Evolutionary conservation across 768 basidiomycete species (phyloP).

Genomic region (Flagelloscypha sp.): DNA sequence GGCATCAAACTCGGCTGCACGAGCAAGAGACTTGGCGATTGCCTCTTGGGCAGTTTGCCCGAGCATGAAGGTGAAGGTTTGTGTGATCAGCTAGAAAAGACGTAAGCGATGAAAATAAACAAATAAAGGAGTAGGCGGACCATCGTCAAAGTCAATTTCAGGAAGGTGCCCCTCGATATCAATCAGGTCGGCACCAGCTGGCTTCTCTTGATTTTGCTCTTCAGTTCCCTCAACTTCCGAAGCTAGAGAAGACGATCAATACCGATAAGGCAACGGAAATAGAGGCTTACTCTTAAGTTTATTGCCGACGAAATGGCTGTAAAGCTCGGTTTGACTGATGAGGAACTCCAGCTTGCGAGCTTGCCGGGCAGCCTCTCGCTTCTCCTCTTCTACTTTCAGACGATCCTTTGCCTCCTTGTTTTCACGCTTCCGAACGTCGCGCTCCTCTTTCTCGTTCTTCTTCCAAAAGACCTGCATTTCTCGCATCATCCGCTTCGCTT

Average conservation of each 20-base stretch:
- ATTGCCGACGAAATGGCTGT: constrained; percentile 97
- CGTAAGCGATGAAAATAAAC: constrained; percentile 3
- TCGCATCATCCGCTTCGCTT: constrained; percentile 82
- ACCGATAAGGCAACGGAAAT: constrained; percentile 6
- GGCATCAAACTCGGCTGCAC: constrained; percentile 79
- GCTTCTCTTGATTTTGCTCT: constrained; percentile 30
- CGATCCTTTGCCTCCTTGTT: constrained; percentile 91
- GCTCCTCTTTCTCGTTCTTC: constrained; percentile 95
- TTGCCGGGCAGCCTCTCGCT: constrained; percentile 86
- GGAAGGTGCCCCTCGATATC: constrained; percentile 48
- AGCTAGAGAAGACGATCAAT: constrained; percentile 33
- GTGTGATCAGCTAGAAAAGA: constrained; percentile 66
- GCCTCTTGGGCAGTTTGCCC: constrained; percentile 87
- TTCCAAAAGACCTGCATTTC: constrained; percentile 98
- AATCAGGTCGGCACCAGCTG: constrained; percentile 50
- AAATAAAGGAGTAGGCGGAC: constrained; percentile 32
- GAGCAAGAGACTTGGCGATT: constrained; percentile 64
- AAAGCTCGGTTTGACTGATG: constrained; percentile 97
- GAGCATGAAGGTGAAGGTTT: constrained; percentile 79
- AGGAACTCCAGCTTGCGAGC: constrained; percentile 96
- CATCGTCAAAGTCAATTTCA: constrained; percentile 88
- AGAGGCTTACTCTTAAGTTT: constrained; percentile 73
- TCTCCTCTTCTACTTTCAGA: constrained; percentile 84
- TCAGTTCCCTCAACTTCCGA: constrained; percentile 67
- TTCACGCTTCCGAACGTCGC: constrained; percentile 85